Evolutionary conservation across 257 asterid species (phyloP), one percentile per base, ranked within the genome.

Genomic region (Solanum bulbocastanum): DNA sequence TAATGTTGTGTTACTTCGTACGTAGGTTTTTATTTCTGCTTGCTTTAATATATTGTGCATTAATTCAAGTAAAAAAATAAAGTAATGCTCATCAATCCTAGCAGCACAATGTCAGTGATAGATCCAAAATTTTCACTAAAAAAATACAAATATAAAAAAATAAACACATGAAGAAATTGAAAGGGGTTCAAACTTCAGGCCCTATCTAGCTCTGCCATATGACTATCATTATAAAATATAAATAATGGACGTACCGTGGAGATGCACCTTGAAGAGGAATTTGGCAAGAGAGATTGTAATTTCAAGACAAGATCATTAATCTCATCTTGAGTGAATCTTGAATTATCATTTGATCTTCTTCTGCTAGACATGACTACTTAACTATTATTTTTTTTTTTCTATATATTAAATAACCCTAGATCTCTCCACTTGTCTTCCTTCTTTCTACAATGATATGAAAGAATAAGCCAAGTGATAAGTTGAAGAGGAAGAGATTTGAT

Each of bases 251-350:
- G n/a, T 83, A 95, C 98, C 94, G 91, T 94, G 87, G 76, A n/a
- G 60, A 83, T 83, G 81, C 88, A 87, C 65, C 88, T 87, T 75
- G 98, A 90, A 76, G 83, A 75, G 30, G 95, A 87, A 85, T 89
- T 84, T 6, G 98, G 95, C 89, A 95, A 88, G 88, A 92, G 86
- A 52, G 91, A 78, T 30, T 93, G 98, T 60, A 95, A 91, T 88
- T 91, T 93, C 66, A 85, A 83, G 86, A 94, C 87, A 88, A 95
- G 94, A 84, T 89, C 89, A 83, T 90, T 90, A n/a, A 92, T 66
- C 93, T 95, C 97, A 83, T 94, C 94, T 62, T 92, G 89, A 8
- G 91, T 91, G 83, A 89, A 44, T 69, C 92, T 91, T 37, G 95
- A 83, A 74, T 74, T 74, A 87, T 44, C 83, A 87, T 40, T 84